Evolutionary conservation across 257 asterid species (phyloP).

Genomic region (Echites panduratus): DNA sequence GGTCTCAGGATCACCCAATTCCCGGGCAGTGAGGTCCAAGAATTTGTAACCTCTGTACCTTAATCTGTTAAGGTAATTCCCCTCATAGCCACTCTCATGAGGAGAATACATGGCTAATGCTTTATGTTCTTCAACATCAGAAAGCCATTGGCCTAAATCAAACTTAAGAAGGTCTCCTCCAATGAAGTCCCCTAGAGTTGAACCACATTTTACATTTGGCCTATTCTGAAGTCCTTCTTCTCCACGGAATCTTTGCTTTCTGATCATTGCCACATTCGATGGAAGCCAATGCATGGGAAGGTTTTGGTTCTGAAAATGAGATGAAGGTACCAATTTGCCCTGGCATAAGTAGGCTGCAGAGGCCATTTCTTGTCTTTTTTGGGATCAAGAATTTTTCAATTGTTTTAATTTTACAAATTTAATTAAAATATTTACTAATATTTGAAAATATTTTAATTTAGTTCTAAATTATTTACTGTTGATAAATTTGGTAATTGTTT

Average conservation of each 20-base stretch:
- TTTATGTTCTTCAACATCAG: constrained; percentile 84
- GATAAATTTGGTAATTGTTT: too few relatives aligned
- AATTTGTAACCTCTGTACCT: constrained; percentile 67
- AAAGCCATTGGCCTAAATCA: constrained; percentile 65
- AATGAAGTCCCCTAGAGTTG: constrained; percentile 54
- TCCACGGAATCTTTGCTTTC: background rate
- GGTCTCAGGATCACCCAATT: constrained; percentile 84
- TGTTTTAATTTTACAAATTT: too few relatives aligned
- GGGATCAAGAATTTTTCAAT: background rate
- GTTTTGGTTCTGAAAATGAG: background rate
- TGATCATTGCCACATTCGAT: background rate
- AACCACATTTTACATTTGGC: constrained; percentile 29
- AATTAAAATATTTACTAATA: too few relatives aligned
- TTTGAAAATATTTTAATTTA: too few relatives aligned
- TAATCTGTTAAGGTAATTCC: constrained; percentile 66
- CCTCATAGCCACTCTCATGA: constrained; percentile 87
- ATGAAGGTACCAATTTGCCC: background rate
- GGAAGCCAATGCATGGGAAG: background rate
- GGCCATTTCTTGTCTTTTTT: background rate
- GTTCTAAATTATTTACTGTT: too few relatives aligned
- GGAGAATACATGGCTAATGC: constrained; percentile 83
- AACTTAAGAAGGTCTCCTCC: constrained; percentile 73
- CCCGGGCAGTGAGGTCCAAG: constrained; percentile 77
- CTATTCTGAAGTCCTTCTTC: background rate
- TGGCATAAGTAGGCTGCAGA: background rate